Evolutionary conservation across 2,329 filamentous ascomycete species (phyloP).

Genomic region (Sarocladium kiliense): DNA sequence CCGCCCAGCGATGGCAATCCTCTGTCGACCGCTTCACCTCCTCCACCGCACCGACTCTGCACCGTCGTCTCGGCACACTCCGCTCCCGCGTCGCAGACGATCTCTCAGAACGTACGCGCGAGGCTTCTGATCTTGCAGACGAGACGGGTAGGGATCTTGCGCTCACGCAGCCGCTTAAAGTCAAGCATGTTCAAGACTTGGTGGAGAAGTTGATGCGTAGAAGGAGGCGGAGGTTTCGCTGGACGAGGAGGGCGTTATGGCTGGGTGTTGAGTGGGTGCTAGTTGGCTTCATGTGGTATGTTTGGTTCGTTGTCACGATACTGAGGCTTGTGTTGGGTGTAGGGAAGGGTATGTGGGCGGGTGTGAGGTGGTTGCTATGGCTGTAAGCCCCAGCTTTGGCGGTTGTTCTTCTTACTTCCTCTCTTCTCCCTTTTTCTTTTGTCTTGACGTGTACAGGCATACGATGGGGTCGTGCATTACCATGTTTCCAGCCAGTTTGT

Average conservation of each 20-base stretch:
- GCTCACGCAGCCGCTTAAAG: constrained; percentile 68
- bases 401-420: constrained; percentile 7
- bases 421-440: constrained; percentile 11
- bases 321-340: constrained; percentile 60
- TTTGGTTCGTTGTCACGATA: constrained; percentile 84
- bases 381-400: constrained; percentile 37
- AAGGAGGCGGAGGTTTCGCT: constrained; percentile 62
- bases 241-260: constrained; percentile 72
- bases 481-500: constrained; percentile 1
- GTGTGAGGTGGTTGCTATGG: constrained; percentile 81
- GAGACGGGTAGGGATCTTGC: constrained; percentile 71
- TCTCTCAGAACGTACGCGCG: constrained; percentile 56
- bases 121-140: constrained; percentile 73
- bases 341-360: constrained; percentile 52
- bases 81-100: constrained; percentile 45
- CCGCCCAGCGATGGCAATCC: constrained; percentile 50
- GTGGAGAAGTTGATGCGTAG: constrained; percentile 72
- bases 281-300: constrained; percentile 87
- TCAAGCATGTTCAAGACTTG: constrained; percentile 74
- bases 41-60: constrained; percentile 50
- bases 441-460: background rate
- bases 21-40: constrained; percentile 55
- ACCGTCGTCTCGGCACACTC: constrained; percentile 40
- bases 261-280: constrained; percentile 81
- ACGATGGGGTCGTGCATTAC: constrained; percentile 15